A percentile compares a stretch with the other conserved stretches of the same genome.
Evolutionary conservation across 352 stramenopile genomes (phyloP).

Genomic region (Phytopythium boreale): DNA sequence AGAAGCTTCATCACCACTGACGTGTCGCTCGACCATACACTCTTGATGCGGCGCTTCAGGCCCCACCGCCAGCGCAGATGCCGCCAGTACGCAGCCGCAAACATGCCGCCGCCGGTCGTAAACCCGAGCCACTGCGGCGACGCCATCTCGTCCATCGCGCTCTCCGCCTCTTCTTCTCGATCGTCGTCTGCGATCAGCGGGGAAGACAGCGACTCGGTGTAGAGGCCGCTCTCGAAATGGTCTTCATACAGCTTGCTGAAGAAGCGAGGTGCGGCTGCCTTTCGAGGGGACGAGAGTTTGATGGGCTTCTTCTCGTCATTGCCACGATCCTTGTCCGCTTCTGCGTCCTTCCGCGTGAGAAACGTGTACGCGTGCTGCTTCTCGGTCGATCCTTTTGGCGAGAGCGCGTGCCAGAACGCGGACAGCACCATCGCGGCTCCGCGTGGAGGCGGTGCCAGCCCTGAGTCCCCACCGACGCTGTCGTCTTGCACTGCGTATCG

Average conservation of each 20-base stretch:
- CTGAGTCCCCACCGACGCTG: background rate
- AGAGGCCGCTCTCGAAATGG: constrained; percentile 51
- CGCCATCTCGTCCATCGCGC: constrained; percentile 1
- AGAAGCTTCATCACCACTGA: constrained; percentile 44
- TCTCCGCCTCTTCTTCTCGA: constrained; percentile 14
- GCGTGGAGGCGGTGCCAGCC: background rate
- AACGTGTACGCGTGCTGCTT: constrained; percentile 37
- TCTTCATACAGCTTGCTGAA: constrained; percentile 50
- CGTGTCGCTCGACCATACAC: constrained; percentile 40
- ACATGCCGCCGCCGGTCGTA: constrained; percentile 37
- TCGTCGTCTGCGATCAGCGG: constrained; percentile 58
- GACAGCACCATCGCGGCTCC: constrained; percentile 40
- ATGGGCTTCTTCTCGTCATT: background rate
- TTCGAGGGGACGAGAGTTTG: constrained; percentile 19
- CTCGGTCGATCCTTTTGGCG: constrained; percentile 20
- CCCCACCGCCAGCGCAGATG: constrained; percentile 73
- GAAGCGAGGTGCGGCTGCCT: constrained; percentile 27
- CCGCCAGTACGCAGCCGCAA: constrained; percentile 56
- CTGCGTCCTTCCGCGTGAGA: constrained; percentile 30
- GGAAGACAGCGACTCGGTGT: constrained; percentile 41
- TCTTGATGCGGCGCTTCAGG: constrained; percentile 45
- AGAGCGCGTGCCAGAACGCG: constrained; percentile 76
- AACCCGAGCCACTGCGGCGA: constrained; percentile 17
- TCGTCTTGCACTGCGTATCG: background rate
- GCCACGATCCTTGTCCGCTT: background rate